Conservation (phyloP, 2,329 filamentous ascomycete genomes). For the Fusarium sp. region DNA sequence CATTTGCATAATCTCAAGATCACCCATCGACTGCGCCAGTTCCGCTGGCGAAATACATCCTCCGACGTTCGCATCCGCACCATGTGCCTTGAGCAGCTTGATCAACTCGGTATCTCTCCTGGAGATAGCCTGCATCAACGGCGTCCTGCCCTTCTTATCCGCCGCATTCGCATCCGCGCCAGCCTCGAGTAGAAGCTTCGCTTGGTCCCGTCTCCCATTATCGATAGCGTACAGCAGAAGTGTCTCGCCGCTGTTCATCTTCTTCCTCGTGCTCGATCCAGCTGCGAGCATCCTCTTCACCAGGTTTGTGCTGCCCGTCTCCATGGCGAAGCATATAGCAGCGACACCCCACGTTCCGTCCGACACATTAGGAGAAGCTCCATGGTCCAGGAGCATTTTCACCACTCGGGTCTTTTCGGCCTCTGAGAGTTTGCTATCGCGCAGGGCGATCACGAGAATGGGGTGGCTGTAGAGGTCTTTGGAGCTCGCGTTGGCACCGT, state of each 20-base stretch:
- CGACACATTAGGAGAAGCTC: conserved; percentile 49
- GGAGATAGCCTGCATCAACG: conserved; percentile 51
- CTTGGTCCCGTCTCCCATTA: conserved; percentile 41
- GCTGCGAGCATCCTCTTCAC: conserved; percentile 48
- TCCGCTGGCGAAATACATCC: conserved; percentile 41
- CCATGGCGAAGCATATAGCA: conserved; percentile 46
- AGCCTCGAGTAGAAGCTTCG: conserved; percentile 46
- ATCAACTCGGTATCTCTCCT: conserved; percentile 48
- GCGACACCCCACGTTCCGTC: conserved; percentile 42
- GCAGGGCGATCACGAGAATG: conserved; percentile 50
- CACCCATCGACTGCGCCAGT: conserved; percentile 43
- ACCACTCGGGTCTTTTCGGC: conserved; percentile 47
- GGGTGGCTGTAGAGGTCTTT: conserved; percentile 51
- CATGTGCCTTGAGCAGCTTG: conserved; percentile 47
- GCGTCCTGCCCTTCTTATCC: conserved; percentile 50
- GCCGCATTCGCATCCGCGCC: conserved; percentile 52
- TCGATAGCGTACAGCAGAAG: conserved; percentile 51
- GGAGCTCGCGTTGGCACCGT: conserved; percentile 52
- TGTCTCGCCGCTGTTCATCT: conserved; percentile 50
- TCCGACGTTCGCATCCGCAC: conserved; percentile 42
- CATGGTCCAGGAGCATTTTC: conserved; percentile 51
- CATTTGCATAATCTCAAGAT: conserved; percentile 45
- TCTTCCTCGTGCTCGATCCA: conserved; percentile 46
- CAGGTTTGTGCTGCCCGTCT: conserved; percentile 43
- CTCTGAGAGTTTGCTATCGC: conserved; percentile 43